A percentile compares a stretch with the other conserved stretches of the same genome.
Conservation (phyloP, 2,329 filamentous ascomycete species). For the Paecilomyces sp. region DNA sequence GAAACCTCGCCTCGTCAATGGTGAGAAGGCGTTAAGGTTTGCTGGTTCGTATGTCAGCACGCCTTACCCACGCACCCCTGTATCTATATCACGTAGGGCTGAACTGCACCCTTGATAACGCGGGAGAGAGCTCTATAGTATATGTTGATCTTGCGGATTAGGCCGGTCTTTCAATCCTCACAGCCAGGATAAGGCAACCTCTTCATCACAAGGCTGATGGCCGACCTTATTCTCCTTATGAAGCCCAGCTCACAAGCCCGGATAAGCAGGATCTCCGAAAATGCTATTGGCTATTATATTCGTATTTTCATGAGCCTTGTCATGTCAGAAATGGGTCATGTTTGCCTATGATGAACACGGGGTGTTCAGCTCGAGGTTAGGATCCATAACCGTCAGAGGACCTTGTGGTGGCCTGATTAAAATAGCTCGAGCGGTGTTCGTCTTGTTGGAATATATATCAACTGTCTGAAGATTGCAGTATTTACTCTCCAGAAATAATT, state of each 20-base stretch:
- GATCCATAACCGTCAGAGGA: background rate
- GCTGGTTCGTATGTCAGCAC: background rate
- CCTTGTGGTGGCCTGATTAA: background rate
- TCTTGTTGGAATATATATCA: background rate
- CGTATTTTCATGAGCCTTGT: background rate
- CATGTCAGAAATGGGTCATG: background rate
- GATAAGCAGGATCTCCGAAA: background rate
- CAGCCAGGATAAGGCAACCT: background rate
- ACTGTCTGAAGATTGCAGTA: too few species aligned
- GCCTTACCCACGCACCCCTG: background rate
- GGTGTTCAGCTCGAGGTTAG: background rate
- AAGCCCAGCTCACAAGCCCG: background rate
- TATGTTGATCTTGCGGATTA: background rate
- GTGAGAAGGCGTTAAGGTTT: background rate
- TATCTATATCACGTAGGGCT: background rate
- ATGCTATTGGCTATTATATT: background rate
- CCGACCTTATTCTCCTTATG: background rate
- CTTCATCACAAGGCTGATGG: background rate
- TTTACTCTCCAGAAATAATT: too few species aligned
- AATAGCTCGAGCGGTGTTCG: background rate
- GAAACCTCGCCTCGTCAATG: background rate
- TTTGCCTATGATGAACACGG: background rate
- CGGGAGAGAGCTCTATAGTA: background rate
- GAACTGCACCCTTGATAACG: background rate
- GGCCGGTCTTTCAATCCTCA: background rate